Base-by-base conservation (phyloP, 129 eudicot genomes). In the Calendula officinalis region DNA sequence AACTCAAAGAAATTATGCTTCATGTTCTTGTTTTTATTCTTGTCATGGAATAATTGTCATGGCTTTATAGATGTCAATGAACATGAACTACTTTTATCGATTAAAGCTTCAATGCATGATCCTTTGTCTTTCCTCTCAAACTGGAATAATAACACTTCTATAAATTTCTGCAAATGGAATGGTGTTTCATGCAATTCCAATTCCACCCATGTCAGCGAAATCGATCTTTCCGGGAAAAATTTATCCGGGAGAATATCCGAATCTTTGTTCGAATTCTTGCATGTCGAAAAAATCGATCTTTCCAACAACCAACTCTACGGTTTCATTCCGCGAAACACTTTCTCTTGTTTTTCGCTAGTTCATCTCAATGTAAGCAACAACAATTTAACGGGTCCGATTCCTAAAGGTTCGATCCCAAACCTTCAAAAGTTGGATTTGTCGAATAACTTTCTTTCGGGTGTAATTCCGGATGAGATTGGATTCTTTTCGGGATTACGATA, bases 291-390 rank as follows among this genome's bases (percentile, higher is more conserved):
- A 43, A 75, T 91, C 10, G 90, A 91, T 73, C 78, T 90, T 17
- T 86, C 97, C 32, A 33, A 72, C 44, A 90, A 90, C 66, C 87
- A 82, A 56, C 47, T 90, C 17, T 65, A 53, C 2, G 95, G 97
- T 13, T 70, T 55, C 22, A 78, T 91, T 54, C 90, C 95, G 17
- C 39, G 50, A 5, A 76, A 62, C 14, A 35, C 69, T 3, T 84
- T 80, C 50, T 72, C 83, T 8, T 81, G 80, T 65, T 61, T 70
- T 33, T 70, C 79, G 22, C 86, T 91, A 38, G 76, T 59, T 50
- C 67, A 55, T 53, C 95, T 91, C 69, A 87, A 84, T 69, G 62
- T 91, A 17, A 91, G 97, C 76, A 84, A 76, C 72, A 91, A 90
- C 46, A 90, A 90, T 45, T 17, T 90, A 47, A 86, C 95, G 0